Conservation (phyloP, 2,329 filamentous ascomycete genomes). For the Ilyonectria mors-panacis region DNA sequence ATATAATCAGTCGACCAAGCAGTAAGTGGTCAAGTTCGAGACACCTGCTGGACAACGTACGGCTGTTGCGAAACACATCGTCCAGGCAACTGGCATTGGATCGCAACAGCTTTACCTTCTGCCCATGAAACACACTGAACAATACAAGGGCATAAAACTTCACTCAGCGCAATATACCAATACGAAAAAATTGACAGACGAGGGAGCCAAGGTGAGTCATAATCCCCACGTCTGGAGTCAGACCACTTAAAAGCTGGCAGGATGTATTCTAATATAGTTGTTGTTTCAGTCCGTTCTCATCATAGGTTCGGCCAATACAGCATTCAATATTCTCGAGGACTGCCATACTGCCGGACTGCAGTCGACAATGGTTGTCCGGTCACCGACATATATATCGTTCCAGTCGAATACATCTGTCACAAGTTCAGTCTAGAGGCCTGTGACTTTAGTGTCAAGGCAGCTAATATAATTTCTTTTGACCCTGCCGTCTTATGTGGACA, state of each 20-base stretch:
- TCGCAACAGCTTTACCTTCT: constrained; percentile 34
- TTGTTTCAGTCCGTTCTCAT: constrained; percentile 29
- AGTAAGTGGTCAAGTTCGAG: constrained; percentile 23
- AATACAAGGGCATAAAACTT: constrained; percentile 31
- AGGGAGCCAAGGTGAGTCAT: constrained; percentile 29
- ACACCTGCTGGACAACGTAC: neutral
- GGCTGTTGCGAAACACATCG: constrained; percentile 18
- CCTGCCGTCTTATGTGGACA: constrained; percentile 16
- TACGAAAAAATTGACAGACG: neutral
- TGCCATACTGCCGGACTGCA: constrained; percentile 19
- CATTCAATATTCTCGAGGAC: constrained; percentile 35
- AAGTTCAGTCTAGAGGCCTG: constrained; percentile 26
- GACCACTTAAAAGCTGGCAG: neutral
- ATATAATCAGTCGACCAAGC: constrained; percentile 11
- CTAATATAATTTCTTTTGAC: constrained; percentile 31
- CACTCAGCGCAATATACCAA: constrained; percentile 35
- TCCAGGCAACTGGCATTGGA: constrained; percentile 35
- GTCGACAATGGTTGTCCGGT: constrained; percentile 27
- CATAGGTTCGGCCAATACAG: constrained; percentile 36
- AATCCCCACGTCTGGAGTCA: neutral
- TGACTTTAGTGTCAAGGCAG: constrained; percentile 17
- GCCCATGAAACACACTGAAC: neutral
- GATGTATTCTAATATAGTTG: neutral
- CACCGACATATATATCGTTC: constrained; percentile 40
- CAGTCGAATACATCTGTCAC: constrained; percentile 29